Base-by-base conservation (phyloP, 2,329 filamentous ascomycete genomes). In the Aureobasidium sp. region DNA sequence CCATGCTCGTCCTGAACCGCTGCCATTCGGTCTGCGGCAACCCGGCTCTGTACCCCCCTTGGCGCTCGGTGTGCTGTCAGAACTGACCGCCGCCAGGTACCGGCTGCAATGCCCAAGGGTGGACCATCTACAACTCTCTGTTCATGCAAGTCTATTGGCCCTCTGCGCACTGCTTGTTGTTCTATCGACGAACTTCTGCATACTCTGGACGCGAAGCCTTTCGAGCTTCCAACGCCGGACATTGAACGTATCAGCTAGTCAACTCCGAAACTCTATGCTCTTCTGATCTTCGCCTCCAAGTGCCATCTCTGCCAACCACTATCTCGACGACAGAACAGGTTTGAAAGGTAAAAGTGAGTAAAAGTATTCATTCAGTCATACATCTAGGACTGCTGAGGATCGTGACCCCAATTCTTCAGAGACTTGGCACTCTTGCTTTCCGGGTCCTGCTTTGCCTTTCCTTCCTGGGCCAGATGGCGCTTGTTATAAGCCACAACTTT, bases 401-500 rank as follows among this genome's bases (percentile, higher is more conserved):
- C 71, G 60, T 74, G 71, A 7, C 73, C 73, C 82, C 82, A 85
- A 62, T 85, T 86, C 75, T 85, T 85, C 64, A 86, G 71, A 4
- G 79, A 83, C 29, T 79, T 81, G 50, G 85, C 84, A 62, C 75
- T 77, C 65, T 77, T 79, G 65, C 76, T 79, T n/a, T 76, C 67
- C 54, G 82, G 81, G 64, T 85, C 75, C 60, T 77, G 73, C 66
- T 86, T 85, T 35, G 76, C 77, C 63, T 77, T 79, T 60, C 79
- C 77, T 69, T 88, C 84, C 65, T 87, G 84, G 0, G 84, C 84
- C 0, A 88, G 73, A 72, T 87, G 84, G 4, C 84, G 76, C 69
- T 87, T 88, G 69, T 81, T 85, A 64, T 86, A 86, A 0, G 83
- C 77, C 0, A 85, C 84, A 0, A 86, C 84, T 64, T 78, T 80